Conservation (phyloP, 2,329 filamentous ascomycete genomes). For the Sporothrix variecibatus region DNA sequence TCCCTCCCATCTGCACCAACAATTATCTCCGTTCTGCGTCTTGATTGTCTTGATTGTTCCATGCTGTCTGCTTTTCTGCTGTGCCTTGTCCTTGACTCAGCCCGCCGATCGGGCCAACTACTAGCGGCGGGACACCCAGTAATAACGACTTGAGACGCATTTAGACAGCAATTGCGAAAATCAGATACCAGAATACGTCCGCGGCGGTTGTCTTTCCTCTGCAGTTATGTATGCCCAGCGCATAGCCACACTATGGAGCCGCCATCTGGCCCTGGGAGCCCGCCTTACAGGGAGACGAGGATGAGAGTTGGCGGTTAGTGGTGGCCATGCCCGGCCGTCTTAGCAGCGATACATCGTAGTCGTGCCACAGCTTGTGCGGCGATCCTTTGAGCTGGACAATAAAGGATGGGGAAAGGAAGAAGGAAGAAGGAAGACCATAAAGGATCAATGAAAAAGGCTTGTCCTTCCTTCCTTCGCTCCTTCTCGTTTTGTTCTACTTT, state of each 20-base stretch:
- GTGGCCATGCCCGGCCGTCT: not conserved
- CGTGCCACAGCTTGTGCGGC: not conserved
- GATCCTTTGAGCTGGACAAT: not conserved
- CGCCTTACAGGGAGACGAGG: not conserved
- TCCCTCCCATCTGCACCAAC: not conserved
- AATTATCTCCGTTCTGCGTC: not conserved
- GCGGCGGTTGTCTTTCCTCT: not conserved
- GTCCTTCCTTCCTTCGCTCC: not conserved
- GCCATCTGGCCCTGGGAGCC: not conserved
- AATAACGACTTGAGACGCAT: not conserved
- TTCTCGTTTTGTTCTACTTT: not conserved
- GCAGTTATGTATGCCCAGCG: not conserved
- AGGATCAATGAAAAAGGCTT: not conserved
- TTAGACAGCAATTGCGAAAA: not conserved
- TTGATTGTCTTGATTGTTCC: not conserved
- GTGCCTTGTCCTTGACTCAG: not conserved
- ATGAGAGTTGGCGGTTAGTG: not conserved
- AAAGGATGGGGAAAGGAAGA: not conserved
- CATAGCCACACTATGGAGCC: constrained; percentile 1
- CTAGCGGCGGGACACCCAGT: not conserved
- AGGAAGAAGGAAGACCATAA: not conserved
- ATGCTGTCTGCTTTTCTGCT: not conserved
- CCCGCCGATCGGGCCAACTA: not conserved
- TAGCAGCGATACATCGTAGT: not conserved
- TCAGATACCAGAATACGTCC: too few species aligned